phyloP scores from a whole-genome alignment of 2,329 filamentous ascomycete genomes.

The Graphilbum fragrans region DNA sequence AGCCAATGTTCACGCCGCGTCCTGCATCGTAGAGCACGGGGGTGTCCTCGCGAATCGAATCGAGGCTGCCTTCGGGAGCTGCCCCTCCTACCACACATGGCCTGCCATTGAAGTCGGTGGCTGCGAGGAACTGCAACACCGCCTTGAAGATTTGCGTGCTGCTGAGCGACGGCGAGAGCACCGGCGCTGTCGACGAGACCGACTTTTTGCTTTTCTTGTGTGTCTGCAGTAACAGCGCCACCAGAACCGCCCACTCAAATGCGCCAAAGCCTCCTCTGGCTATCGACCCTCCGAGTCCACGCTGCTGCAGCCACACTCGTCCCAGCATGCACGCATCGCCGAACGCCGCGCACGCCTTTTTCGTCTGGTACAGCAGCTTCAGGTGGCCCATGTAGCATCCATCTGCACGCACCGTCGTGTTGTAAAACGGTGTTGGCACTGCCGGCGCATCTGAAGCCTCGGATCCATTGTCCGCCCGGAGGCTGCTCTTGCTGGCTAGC shows the following conservation, averaged over 20 bases:
- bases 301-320: slow-evolving; percentile 77
- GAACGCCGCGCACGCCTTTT: slow-evolving; percentile 60
- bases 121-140: slow-evolving; percentile 73
- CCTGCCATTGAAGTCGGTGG: slow-evolving; percentile 57
- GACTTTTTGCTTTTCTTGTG: slow-evolving; percentile 34
- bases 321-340: slow-evolving; percentile 78
- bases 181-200: slow-evolving; percentile 28
- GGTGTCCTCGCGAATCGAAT: slow-evolving; percentile 25
- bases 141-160: slow-evolving; percentile 94
- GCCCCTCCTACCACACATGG: slow-evolving; percentile 42
- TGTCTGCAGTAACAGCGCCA: slow-evolving; percentile 70
- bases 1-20: slow-evolving; percentile 69
- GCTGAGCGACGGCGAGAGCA: slow-evolving; percentile 71
- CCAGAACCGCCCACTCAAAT: slow-evolving; percentile 78
- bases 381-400: slow-evolving; percentile 62
- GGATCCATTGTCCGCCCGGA: slow-evolving; percentile 17
- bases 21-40: slow-evolving; percentile 71
- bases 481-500: slow-evolving; percentile 39
- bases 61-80: slow-evolving; percentile 20
- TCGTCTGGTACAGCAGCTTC: slow-evolving; percentile 58
- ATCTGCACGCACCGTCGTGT: slow-evolving; percentile 72
- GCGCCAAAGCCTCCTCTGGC: slow-evolving; percentile 76
- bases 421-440: slow-evolving; percentile 71
- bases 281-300: slow-evolving; percentile 63
- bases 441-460: slow-evolving; percentile 27